Conservation (phyloP, 2,329 filamentous ascomycete genomes). For the Colletotrichum liaoningense region DNA sequence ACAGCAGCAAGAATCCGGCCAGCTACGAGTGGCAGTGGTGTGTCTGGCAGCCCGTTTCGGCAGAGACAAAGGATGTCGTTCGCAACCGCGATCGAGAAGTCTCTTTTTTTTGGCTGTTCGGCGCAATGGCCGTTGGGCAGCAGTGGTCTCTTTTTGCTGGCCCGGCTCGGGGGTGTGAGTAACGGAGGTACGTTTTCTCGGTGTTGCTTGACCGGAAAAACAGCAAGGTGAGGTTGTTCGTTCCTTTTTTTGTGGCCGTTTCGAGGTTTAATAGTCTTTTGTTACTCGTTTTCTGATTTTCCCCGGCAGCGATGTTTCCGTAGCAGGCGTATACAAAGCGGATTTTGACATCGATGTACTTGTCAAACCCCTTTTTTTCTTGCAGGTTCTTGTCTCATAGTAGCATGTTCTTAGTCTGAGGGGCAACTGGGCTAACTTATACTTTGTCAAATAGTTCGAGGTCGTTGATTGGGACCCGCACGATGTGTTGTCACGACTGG, state of each 20-base stretch:
- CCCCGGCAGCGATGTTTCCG: neutral
- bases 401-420: slow-evolving; percentile 21
- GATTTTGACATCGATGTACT: neutral
- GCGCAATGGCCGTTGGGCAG: slow-evolving; percentile 30
- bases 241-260: neutral
- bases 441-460: slow-evolving; percentile 43
- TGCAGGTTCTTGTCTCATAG: neutral
- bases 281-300: neutral
- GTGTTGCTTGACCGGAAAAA: neutral
- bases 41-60: slow-evolving; percentile 20
- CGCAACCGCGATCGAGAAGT: slow-evolving; percentile 35
- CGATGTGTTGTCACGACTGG: slow-evolving; percentile 35
- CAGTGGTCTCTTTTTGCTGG: slow-evolving; percentile 22
- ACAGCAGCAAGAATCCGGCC: neutral
- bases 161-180: slow-evolving; percentile 7
- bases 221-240: slow-evolving; percentile 7
- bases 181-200: slow-evolving; percentile 15
- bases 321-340: neutral
- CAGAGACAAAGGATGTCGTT: slow-evolving; percentile 27
- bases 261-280: neutral
- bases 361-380: too few species aligned
- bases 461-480: slow-evolving; percentile 33
- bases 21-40: slow-evolving; percentile 22
- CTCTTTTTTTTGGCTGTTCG: slow-evolving; percentile 13
- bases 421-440: slow-evolving; percentile 53